Percentiles rank a stretch among this genome's conserved stretches.
These are phyloP conservation scores for Spongispora temasekensis DNA, from an alignment of 1,284 basidiomycete species.

Conservation along the genomic window DNA sequence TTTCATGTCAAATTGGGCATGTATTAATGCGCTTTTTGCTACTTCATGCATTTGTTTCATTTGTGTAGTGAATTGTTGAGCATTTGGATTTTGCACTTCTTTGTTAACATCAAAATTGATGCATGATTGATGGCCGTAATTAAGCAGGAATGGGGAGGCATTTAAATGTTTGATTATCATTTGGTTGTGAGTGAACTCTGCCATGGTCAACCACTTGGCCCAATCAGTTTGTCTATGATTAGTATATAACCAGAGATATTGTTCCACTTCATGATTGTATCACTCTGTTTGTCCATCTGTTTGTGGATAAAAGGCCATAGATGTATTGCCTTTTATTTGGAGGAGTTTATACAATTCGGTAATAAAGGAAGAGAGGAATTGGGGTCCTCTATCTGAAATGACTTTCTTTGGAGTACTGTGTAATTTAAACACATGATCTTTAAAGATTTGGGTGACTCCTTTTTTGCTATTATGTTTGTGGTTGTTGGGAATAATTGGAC, in stretches of 20 bases:
- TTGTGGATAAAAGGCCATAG: not conserved
- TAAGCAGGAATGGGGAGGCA: not conserved
- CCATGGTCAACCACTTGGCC: not conserved
- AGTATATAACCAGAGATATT: rapidly evolving
- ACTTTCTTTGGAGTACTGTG: not conserved
- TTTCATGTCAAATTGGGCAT: too few relatives aligned
- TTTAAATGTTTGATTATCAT: rapidly evolving
- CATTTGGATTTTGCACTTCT: too few relatives aligned
- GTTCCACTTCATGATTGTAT: not conserved
- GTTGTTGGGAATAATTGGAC: not conserved
- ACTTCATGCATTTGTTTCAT: too few relatives aligned
- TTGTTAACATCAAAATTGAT: too few relatives aligned
- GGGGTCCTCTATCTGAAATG: slow-evolving; percentile 23
- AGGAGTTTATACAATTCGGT: slow-evolving; percentile 19
- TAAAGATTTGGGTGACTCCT: slow-evolving; percentile 27
- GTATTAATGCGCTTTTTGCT: too few relatives aligned
- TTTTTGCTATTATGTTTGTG: slow-evolving; percentile 11
- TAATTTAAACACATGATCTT: slow-evolving; percentile 35
- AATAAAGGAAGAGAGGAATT: slow-evolving; percentile 38
- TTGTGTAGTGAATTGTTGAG: too few relatives aligned
- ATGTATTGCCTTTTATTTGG: not conserved
- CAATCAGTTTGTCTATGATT: not conserved
- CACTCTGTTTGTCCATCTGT: not conserved
- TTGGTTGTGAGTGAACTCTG: not conserved
- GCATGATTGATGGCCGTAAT: not conserved